Percentiles rank a stretch among this genome's conserved stretches.
Evolutionary conservation across 352 stramenopile genomes (phyloP).

Genomic region (Globisporangium parvum): DNA sequence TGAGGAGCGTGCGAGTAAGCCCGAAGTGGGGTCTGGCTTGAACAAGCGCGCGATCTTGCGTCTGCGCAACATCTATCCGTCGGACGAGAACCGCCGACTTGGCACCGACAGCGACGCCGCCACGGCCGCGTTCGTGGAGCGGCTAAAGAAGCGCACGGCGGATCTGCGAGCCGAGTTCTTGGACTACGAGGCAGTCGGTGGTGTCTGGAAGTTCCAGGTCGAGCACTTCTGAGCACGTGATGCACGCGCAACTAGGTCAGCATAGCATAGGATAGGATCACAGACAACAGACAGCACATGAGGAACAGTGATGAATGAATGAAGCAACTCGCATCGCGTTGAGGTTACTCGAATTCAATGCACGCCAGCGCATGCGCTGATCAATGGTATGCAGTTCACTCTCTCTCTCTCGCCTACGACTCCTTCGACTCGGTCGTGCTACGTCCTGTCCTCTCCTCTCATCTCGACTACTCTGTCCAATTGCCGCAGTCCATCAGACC

Average conservation of each 20-base stretch:
- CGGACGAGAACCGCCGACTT: constrained; percentile 3
- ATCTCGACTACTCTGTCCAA: neutral
- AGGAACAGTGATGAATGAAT: too few relatives aligned
- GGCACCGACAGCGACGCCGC: constrained; percentile 9
- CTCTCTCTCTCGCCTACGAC: neutral
- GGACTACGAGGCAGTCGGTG: constrained; percentile 23
- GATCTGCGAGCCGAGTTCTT: constrained; percentile 28
- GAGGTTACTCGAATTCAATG: neutral
- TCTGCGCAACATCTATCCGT: constrained; percentile 25
- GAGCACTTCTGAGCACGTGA: constrained; percentile 28
- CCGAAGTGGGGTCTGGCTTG: constrained; percentile 24
- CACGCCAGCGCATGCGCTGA: neutral
- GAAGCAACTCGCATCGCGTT: too few relatives aligned
- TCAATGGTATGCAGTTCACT: neutral
- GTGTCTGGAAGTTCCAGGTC: constrained; percentile 43
- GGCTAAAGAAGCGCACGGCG: constrained; percentile 31
- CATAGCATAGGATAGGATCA: too few relatives aligned
- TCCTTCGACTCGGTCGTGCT: too few relatives aligned
- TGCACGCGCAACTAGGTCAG: too few relatives aligned
- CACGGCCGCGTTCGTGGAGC: constrained; percentile 25
- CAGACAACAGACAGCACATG: too few relatives aligned
- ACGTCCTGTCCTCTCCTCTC: too few relatives aligned
- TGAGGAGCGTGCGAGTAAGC: constrained; percentile 30
- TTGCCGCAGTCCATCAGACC: too few relatives aligned
- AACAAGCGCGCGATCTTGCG: constrained; percentile 47